phyloP scores from a whole-genome alignment of 2,329 filamentous ascomycete species.

The Phoma sp. region DNA sequence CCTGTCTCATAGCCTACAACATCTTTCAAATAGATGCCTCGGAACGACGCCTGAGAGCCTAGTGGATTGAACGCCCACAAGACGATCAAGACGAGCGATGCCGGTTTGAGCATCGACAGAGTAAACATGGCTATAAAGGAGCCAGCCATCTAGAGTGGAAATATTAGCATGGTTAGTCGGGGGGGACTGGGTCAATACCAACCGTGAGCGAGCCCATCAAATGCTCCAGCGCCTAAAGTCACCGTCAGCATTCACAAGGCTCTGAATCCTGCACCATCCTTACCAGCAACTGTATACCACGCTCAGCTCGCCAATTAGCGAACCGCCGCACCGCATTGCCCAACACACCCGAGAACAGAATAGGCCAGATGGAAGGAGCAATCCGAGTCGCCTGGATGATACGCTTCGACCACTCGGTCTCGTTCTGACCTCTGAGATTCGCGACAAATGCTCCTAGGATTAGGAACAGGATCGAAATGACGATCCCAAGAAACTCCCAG shows the following conservation, averaged over 20 bases:
- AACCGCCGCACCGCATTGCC: slow-evolving; percentile 13
- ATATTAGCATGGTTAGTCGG: not conserved
- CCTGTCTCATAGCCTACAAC: not conserved
- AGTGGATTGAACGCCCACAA: slow-evolving; percentile 19
- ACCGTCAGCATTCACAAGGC: not conserved
- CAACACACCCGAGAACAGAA: slow-evolving; percentile 16
- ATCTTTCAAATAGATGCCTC: not conserved
- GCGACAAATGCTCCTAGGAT: not conserved
- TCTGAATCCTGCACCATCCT: not conserved
- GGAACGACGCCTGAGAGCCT: slow-evolving; percentile 19
- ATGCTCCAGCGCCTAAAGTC: slow-evolving; percentile 9
- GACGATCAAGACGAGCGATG: slow-evolving; percentile 2
- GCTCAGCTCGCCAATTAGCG: slow-evolving; percentile 16
- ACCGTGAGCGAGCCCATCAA: slow-evolving; percentile 12
- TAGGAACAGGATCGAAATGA: not conserved
- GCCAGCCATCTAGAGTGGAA: slow-evolving; percentile 10
- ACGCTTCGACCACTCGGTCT: slow-evolving; percentile 1
- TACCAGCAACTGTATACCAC: slow-evolving; percentile 12
- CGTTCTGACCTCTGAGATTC: not conserved
- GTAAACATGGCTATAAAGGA: slow-evolving; percentile 13
- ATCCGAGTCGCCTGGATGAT: slow-evolving; percentile 13
- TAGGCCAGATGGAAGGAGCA: slow-evolving; percentile 16
- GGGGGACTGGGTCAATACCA: not conserved
- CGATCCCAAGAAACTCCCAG: not conserved
- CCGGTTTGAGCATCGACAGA: slow-evolving; percentile 3